Evolutionary conservation across 1,284 basidiomycete genomes (phyloP).

Genomic region (Salmacisia buchloeana): DNA sequence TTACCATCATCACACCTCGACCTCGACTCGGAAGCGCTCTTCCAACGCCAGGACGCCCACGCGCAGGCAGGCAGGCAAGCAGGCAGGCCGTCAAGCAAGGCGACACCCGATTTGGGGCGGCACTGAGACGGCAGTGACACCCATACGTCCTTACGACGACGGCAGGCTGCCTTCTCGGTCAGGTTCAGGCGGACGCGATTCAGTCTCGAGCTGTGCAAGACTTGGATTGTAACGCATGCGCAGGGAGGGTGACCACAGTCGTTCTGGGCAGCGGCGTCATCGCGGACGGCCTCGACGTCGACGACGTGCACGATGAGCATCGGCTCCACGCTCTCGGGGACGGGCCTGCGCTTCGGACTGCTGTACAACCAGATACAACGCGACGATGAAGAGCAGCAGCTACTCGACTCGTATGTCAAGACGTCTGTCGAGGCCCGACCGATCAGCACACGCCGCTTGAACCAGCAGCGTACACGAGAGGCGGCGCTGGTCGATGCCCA

Average conservation of each 20-base stretch:
- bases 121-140: no score
- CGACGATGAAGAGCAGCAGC: conserved; percentile 6
- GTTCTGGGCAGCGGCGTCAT: background rate
- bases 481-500: background rate
- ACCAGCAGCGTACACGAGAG: background rate
- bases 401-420: conserved; percentile 8
- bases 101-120: no score
- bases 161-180: no score
- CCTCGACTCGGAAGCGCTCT: no score
- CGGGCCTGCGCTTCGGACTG: background rate
- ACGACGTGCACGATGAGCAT: background rate
- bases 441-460: background rate
- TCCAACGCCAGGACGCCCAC: no score
- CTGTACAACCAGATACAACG: conserved; percentile 3
- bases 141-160: no score
- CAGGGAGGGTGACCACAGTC: background rate
- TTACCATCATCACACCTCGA: no score
- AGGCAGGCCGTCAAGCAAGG: no score
- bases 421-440: background rate
- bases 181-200: no score
- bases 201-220: no score
- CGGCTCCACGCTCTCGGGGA: background rate
- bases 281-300: background rate
- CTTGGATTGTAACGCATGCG: no score
- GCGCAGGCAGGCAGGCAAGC: no score